phyloP scores from a whole-genome alignment of 2,329 filamentous ascomycete species.

The Penicillium thymicola region DNA sequence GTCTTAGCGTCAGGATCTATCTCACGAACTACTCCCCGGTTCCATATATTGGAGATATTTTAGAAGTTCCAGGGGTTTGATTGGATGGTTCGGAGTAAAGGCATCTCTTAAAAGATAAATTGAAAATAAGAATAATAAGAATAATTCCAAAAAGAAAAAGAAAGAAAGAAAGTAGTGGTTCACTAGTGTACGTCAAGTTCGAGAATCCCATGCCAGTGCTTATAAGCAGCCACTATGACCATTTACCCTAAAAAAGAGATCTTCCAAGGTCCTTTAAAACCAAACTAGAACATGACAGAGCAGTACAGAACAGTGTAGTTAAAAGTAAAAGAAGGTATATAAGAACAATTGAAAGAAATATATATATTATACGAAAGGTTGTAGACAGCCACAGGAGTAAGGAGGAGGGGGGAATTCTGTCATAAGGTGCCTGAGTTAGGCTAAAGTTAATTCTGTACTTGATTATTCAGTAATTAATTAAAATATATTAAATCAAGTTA shows the following conservation, averaged over 20 bases:
- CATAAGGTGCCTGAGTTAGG: slow-evolving; percentile 23
- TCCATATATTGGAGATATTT: not conserved
- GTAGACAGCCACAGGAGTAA: slow-evolving; percentile 11
- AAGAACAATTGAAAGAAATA: not conserved
- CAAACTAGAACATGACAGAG: not conserved
- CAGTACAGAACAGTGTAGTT: not conserved
- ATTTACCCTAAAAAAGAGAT: not conserved
- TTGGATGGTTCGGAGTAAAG: not conserved
- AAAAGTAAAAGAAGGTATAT: not conserved
- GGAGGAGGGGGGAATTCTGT: slow-evolving; percentile 5
- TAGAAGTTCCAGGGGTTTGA: not conserved
- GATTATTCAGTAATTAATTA: not conserved
- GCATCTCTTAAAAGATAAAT: not conserved
- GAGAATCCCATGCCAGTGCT: not conserved
- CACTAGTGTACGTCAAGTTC: slow-evolving; percentile 6
- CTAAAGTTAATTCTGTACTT: slow-evolving; percentile 14
- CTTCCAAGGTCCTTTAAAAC: not conserved
- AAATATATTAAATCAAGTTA: slow-evolving; percentile 10
- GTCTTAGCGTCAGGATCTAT: slow-evolving; percentile 8
- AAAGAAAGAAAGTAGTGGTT: not conserved
- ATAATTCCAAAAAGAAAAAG: not conserved
- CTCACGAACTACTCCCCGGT: slow-evolving; percentile 4
- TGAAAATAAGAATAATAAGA: no score
- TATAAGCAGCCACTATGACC: not conserved
- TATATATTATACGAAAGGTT: not conserved